Conservation (phyloP, 352 stramenopile genomes). For the Phytophthora podocarpi region DNA sequence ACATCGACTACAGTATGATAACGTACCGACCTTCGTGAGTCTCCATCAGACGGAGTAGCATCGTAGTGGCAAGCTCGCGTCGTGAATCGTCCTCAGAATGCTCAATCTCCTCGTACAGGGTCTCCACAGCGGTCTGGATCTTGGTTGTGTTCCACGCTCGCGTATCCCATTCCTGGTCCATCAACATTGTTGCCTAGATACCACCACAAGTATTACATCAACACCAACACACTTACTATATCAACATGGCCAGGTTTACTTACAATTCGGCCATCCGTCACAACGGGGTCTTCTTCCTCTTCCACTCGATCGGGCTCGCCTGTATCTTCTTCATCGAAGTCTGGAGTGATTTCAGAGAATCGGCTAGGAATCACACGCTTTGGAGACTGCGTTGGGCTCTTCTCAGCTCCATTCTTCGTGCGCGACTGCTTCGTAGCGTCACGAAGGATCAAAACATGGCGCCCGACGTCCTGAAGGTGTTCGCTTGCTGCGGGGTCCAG, state of each 20-base stretch:
- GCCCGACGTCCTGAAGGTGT: constrained; percentile 69
- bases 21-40: constrained; percentile 63
- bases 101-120: constrained; percentile 74
- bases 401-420: constrained; percentile 28
- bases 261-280: constrained; percentile 62
- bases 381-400: constrained; percentile 15
- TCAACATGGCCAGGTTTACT: constrained; percentile 13
- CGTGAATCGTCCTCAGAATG: constrained; percentile 42
- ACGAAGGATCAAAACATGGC: constrained; percentile 57
- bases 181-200: constrained; percentile 67
- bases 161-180: constrained; percentile 87
- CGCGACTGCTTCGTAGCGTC: constrained; percentile 44
- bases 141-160: constrained; percentile 66
- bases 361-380: constrained; percentile 65
- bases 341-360: constrained; percentile 40
- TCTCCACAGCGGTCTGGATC: constrained; percentile 62
- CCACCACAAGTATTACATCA: neutral
- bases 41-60: constrained; percentile 72
- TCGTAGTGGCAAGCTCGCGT: constrained; percentile 63
- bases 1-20: neutral
- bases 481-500: constrained; percentile 39
- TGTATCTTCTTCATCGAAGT: constrained; percentile 33
- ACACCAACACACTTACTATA: neutral
- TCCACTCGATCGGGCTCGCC: constrained; percentile 23
- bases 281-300: constrained; percentile 29